These are phyloP conservation scores for Rubus idaeus DNA, from an alignment of 306 rosid genomes.

Conservation along the genomic window DNA sequence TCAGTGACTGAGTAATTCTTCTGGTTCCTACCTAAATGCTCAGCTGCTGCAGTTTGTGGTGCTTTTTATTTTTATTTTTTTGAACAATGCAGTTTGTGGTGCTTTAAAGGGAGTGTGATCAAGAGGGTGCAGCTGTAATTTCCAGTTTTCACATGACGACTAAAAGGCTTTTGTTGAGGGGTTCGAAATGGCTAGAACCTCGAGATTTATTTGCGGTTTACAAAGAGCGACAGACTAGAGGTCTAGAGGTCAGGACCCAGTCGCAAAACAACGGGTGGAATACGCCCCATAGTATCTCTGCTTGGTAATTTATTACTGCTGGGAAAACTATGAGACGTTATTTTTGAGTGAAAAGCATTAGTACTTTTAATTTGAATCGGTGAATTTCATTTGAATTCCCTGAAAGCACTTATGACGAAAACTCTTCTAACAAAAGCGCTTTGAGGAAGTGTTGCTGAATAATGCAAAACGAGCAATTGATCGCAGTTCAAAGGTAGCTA, in stretches of 20 bases:
- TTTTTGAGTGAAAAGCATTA: too few relatives aligned
- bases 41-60: neutral
- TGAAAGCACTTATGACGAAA: too few relatives aligned
- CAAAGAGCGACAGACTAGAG: neutral
- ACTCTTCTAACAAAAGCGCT: too few relatives aligned
- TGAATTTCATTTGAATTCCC: too few relatives aligned
- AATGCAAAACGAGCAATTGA: too few relatives aligned
- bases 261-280: neutral
- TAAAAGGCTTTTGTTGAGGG: neutral
- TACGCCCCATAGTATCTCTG: too few relatives aligned
- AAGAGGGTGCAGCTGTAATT: conserved; percentile 4
- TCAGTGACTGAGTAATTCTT: neutral
- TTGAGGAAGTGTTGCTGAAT: too few relatives aligned
- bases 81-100: neutral
- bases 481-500: too few relatives aligned
- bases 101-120: neutral
- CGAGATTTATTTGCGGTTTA: conserved; percentile 19
- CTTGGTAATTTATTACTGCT: too few relatives aligned
- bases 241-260: neutral
- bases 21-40: neutral
- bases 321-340: too few relatives aligned
- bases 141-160: conserved; percentile 33
- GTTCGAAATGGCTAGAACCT: neutral
- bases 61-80: too few relatives aligned
- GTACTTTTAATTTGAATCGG: too few relatives aligned